Base-by-base conservation (phyloP, 2,329 filamentous ascomycete species). In the Cordyceps sp. region DNA sequence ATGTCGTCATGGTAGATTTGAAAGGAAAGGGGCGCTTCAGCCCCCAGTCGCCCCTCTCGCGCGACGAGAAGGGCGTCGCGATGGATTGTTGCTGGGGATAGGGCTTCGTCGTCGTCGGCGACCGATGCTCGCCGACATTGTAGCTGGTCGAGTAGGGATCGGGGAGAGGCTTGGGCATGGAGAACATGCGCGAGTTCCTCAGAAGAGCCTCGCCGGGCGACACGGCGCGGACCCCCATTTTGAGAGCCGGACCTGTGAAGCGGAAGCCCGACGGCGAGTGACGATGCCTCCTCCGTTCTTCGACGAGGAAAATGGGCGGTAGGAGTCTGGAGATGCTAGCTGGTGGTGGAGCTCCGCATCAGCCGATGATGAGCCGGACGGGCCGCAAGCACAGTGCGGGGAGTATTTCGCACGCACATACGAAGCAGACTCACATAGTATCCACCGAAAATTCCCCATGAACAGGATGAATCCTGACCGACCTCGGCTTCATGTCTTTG, bases 131-230 rank as follows among this genome's bases (percentile, higher is more conserved):
- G 33, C 45, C 45, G n/a, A 54, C 42, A 36, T 50, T 45, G 21
- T 54, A 38, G 39, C 42, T 49, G 37, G 58, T 62, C 39, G 61
- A 62, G 40, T 63, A 61, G 42, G 81, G 73, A 26, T 66, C 58
- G 14, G 78, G 73, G 32, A 94, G 66, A 16, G 83, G 73, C 36
- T 73, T 67, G 12, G 88, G 86, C 34, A 96, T 65, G 17, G 86
- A 79, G 59, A 96, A 96, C 45, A 96, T 69, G 43, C 88, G 81
- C 36, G 88, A 96, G 37, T 76, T 73, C 53, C 88, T 78, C 48
- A 96, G 69, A 43, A 96, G 68, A 45, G 69, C 65, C 40, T 63
- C 73, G 49, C 73, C 73, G 35, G 73, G 73, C 41, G 73, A 73
- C 46, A 73, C 43, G 35, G 47, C 44, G 32, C 43, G 46, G 36